phyloP scores from a whole-genome alignment of 2,329 filamentous ascomycete species.

The Zopfia rhizophila region DNA sequence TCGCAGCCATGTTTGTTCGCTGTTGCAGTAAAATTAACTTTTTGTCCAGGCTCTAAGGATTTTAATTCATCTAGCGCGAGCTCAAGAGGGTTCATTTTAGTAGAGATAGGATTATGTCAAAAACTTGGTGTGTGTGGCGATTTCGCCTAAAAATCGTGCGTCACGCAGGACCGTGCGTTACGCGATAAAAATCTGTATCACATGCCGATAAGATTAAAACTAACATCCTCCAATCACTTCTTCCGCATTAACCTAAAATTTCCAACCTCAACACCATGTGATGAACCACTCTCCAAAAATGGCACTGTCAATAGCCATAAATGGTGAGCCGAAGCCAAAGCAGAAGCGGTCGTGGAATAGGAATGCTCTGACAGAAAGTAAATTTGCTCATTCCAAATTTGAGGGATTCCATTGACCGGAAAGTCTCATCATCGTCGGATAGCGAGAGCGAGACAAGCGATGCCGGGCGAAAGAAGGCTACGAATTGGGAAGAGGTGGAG shows the following conservation, averaged over 20 bases:
- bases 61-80: too few relatives aligned
- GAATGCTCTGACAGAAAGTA: constrained; percentile 42
- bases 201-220: constrained; percentile 37
- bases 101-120: too few relatives aligned
- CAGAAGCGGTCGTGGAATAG: constrained; percentile 42
- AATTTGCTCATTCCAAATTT: too few relatives aligned
- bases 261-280: too few relatives aligned
- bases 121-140: too few relatives aligned
- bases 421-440: constrained; percentile 41
- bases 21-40: too few relatives aligned
- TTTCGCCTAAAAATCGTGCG: too few relatives aligned
- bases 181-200: constrained; percentile 20
- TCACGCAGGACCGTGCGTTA: too few relatives aligned
- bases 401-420: constrained; percentile 17
- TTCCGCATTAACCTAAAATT: background rate
- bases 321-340: constrained; percentile 28
- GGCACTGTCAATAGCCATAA: constrained; percentile 32
- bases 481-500: constrained; percentile 10
- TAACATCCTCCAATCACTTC: constrained; percentile 6
- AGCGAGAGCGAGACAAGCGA: constrained; percentile 43
- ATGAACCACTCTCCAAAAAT: too few relatives aligned
- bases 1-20: too few relatives aligned
- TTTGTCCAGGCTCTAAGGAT: too few relatives aligned
- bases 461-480: constrained; percentile 24
- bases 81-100: too few relatives aligned